Base-by-base conservation (phyloP, 1,284 basidiomycete genomes). In the Fomitopsis schrenkii region DNA sequence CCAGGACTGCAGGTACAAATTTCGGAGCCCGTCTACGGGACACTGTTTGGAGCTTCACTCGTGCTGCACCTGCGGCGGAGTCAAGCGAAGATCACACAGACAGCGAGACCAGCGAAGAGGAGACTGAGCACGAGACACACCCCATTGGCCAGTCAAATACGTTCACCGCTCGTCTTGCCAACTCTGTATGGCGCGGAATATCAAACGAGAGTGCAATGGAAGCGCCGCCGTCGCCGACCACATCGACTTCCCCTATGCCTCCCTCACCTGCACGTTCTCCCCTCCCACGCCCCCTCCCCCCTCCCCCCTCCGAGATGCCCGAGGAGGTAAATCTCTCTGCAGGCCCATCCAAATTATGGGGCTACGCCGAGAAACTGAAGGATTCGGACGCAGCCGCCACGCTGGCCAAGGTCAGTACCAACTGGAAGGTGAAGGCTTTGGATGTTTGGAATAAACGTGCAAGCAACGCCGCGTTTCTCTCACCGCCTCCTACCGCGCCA, bases 131-230 rank as follows among this genome's bases (percentile, higher is more conserved):
- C 6, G 78, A 65, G 40, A 46, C 48, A n/a, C 19, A 62, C 1
- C 57, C 48, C 45, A 59, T 65, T 38, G 60, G 58, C 14, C 59
- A 63, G 30, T 36, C 64, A n/a, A 65, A 79, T 14, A 79, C 79
- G 9, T 65, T 89, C 54, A 80, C 83, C 12, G 81, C 83, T 40
- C 79, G 83, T 46, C 70, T 90, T 12, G 83, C 86, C 9, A 82
- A 75, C 58, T 83, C 82, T 14, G 81, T 91, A 17, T 90, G 88
- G 87, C 80, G 82, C 67, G 88, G 89, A 8, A 86, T 91, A 63
- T 90, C 87, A 2, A 91, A 90, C 67, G 85, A 88, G 71, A 83
- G 80, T 59, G 83, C 87, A 0, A 87, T 88, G 86, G 87, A 88
- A 19, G 76, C 79, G 2, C 83, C 85, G 2, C 80, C 83, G 5